Conservation (phyloP, 1,139 yeast genomes). For the Pichia sp. region DNA sequence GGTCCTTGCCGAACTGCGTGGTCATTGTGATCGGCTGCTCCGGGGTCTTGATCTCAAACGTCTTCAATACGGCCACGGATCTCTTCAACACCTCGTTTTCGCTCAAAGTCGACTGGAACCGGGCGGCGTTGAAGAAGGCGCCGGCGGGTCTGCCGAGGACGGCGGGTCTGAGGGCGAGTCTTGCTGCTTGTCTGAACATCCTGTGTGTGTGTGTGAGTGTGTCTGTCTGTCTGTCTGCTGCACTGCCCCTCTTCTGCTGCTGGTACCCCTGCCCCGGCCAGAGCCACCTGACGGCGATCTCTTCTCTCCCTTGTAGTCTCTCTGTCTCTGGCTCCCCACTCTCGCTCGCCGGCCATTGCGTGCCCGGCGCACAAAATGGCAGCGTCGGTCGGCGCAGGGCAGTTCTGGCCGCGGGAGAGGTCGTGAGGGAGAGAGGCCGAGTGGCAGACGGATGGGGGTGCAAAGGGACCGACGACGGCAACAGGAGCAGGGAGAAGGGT, state of each 20-base stretch:
- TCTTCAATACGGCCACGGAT: constrained; percentile 33
- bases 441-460: background rate
- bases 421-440: background rate
- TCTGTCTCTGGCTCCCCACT: background rate
- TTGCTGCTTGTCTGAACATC: constrained; percentile 37
- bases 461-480: background rate
- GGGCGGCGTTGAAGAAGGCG: constrained; percentile 10
- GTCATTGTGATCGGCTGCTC: constrained; percentile 34
- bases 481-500: no score
- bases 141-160: background rate
- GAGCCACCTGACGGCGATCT: no score
- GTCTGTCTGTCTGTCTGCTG: no score
- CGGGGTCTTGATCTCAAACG: constrained; percentile 32
- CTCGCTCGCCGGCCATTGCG: background rate
- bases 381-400: constrained; percentile 1
- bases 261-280: no score
- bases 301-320: background rate
- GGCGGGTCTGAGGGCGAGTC: constrained; percentile 12
- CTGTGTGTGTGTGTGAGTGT: no score
- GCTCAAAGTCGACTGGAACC: constrained; percentile 30
- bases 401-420: background rate
- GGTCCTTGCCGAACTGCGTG: constrained; percentile 55
- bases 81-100: constrained; percentile 33
- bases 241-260: no score
- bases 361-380: background rate